A percentile compares a stretch with the other conserved stretches of the same genome.
These are phyloP conservation scores for Madurella fahalii DNA, from an alignment of 2,329 filamentous ascomycete species.

Conservation along the genomic window DNA sequence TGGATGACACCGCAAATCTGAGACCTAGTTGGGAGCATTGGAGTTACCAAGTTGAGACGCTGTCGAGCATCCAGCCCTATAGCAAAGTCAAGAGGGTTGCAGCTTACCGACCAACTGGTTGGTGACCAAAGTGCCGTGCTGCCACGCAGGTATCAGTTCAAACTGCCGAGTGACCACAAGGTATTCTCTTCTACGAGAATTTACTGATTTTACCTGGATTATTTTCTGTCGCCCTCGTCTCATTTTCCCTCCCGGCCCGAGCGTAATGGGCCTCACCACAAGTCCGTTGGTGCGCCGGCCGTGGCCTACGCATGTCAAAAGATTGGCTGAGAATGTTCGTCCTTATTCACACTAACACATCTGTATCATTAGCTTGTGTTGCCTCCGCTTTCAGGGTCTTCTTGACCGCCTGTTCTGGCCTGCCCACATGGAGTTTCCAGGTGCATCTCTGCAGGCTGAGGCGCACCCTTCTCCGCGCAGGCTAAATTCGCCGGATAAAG, in stretches of 20 bases:
- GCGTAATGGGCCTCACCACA: too few relatives aligned
- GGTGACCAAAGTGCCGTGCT: not conserved
- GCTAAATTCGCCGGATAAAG: constrained; percentile 21
- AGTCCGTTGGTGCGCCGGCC: too few relatives aligned
- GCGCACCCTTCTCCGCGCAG: constrained; percentile 9
- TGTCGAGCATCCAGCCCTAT: not conserved
- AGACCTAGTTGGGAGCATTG: not conserved
- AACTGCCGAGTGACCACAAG: too few relatives aligned
- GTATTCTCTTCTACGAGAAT: not conserved
- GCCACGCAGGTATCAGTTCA: not conserved
- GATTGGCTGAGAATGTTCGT: not conserved
- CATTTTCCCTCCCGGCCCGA: not conserved
- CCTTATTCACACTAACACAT: not conserved
- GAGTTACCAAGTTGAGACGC: not conserved
- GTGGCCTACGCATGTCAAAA: not conserved
- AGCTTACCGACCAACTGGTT: not conserved
- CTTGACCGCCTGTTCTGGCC: not conserved
- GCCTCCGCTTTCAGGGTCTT: too few relatives aligned
- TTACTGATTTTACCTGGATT: not conserved
- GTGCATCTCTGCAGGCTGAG: constrained; percentile 9
- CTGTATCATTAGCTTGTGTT: too few relatives aligned
- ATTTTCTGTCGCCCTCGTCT: not conserved
- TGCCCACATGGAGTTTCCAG: not conserved
- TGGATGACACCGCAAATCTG: not conserved
- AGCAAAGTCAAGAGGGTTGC: not conserved